Base-by-base conservation (phyloP, 2,329 filamentous ascomycete genomes). In the Cladosporium sp. region DNA sequence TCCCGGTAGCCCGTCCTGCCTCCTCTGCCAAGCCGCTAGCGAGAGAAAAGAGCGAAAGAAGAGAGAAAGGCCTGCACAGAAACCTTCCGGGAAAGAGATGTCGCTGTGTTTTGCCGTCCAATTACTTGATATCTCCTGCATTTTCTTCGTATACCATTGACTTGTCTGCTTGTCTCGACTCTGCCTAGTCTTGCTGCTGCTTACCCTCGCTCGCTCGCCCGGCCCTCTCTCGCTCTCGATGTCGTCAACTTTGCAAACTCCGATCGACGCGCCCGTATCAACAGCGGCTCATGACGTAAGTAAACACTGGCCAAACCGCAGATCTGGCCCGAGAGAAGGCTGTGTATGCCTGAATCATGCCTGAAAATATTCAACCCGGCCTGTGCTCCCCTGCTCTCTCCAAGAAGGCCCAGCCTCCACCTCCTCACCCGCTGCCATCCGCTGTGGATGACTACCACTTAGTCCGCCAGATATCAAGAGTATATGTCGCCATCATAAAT, bases 31-130 rank as follows among this genome's bases (percentile, higher is more conserved):
- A 37, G 55, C 55, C 55, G 21, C n/a, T n/a, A 21, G 11, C 11
- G 31, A 1, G 55, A 28, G 21, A 57, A 40, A 57, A 57, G 49
- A 52, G 33, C 18, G 28, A 57, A 21, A 35, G n/a, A 50, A 14
- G 7, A 7, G 53, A 56, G 55, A 35, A 57, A 57, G 16, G 55
- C 55, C 21, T 57, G 55, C 55, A 57, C 33, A 57, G 33, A 40
- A 57, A 57, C 55, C 55, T 57, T 57, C 55, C 2, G 10, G 1
- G 28, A 5, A 5, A 18, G 16, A n/a, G 52, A 29, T 21, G n/a
- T 29, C 28, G 29, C 28, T 5, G 16, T 14, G 18, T 31, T 7
- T 11, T n/a, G 28, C 28, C 16, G 11, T 28, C 50, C 28, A 33
- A 31, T 55, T 31, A 33, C n/a, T n/a, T n/a, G n/a, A n/a, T 2